Conservation (phyloP, 2,329 filamentous ascomycete genomes). For the Fusarium sacchari region DNA sequence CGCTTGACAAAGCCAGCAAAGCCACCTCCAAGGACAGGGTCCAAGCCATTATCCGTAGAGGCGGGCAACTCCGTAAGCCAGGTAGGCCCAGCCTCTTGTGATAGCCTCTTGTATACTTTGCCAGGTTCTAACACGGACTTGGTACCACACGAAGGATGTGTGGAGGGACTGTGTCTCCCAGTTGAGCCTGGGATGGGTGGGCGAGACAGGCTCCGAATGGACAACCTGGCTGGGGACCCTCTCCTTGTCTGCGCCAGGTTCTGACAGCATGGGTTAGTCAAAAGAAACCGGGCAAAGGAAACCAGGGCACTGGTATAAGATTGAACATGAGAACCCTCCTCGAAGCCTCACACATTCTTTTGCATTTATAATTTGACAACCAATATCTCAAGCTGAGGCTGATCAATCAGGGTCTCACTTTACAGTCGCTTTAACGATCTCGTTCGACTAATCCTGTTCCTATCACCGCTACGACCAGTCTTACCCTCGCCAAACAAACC, state of each 20-base stretch:
- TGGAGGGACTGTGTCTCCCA: conserved; percentile 10
- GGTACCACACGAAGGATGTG: conserved; percentile 9
- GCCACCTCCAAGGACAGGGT: conserved; percentile 16
- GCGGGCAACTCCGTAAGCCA: conserved; percentile 6
- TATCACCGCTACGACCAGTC: background rate
- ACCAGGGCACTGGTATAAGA: conserved; percentile 41
- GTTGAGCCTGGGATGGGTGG: conserved; percentile 34
- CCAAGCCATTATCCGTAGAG: conserved; percentile 4
- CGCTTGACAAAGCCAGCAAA: conserved; percentile 22
- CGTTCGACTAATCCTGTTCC: background rate
- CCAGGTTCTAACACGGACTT: background rate
- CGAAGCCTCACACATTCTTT: background rate
- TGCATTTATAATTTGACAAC: conserved; percentile 4
- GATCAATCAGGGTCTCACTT: background rate
- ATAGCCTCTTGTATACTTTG: conserved; percentile 2
- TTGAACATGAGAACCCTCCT: conserved; percentile 31
- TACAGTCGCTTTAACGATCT: background rate
- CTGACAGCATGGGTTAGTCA: conserved; percentile 36
- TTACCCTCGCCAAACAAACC: background rate
- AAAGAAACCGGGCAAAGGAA: conserved; percentile 44
- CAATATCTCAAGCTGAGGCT: background rate
- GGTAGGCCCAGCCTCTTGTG: conserved; percentile 11
- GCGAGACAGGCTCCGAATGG: conserved; percentile 30
- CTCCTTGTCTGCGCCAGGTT: conserved; percentile 34
- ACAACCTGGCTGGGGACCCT: conserved; percentile 35